phyloP scores from a whole-genome alignment of 1,139 yeast genomes.

The Suhomyces chickasaworum region DNA sequence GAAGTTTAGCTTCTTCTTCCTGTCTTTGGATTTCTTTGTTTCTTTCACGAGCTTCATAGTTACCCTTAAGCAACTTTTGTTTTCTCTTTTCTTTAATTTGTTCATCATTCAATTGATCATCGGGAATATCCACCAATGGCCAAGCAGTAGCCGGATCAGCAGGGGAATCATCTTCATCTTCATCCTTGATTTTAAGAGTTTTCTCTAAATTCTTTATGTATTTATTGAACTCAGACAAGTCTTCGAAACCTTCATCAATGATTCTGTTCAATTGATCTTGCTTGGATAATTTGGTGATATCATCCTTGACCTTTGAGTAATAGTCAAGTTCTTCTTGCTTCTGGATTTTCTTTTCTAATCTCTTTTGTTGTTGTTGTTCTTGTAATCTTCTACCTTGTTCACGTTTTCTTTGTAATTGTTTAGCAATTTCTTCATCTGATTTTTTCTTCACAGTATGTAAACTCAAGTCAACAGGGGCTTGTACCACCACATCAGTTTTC shows the following conservation, averaged over 20 bases:
- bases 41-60: slow-evolving; percentile 83
- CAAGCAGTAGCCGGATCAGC: slow-evolving; percentile 58
- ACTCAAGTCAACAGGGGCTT: slow-evolving; percentile 68
- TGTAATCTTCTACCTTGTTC: slow-evolving; percentile 89
- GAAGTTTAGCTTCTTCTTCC: slow-evolving; percentile 57
- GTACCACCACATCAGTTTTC: slow-evolving; percentile 69
- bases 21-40: slow-evolving; percentile 72
- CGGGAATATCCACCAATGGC: slow-evolving; percentile 82
- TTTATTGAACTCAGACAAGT: slow-evolving; percentile 68
- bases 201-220: slow-evolving; percentile 68
- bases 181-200: slow-evolving; percentile 56
- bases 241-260: slow-evolving; percentile 77
- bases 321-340: slow-evolving; percentile 81
- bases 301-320: slow-evolving; percentile 58
- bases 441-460: slow-evolving; percentile 62
- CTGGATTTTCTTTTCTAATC: slow-evolving; percentile 76
- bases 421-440: slow-evolving; percentile 77
- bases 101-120: slow-evolving; percentile 77
- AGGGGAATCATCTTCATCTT: slow-evolving; percentile 45
- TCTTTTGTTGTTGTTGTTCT: slow-evolving; percentile 85
- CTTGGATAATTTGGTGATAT: slow-evolving; percentile 49
- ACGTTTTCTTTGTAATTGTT: slow-evolving; percentile 75
- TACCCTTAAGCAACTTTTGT: slow-evolving; percentile 80
- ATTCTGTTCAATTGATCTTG: slow-evolving; percentile 50
- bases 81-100: slow-evolving; percentile 84